These are phyloP conservation scores for Salvia sclarea DNA, from an alignment of 305 asterid species.

Conservation along the genomic window DNA sequence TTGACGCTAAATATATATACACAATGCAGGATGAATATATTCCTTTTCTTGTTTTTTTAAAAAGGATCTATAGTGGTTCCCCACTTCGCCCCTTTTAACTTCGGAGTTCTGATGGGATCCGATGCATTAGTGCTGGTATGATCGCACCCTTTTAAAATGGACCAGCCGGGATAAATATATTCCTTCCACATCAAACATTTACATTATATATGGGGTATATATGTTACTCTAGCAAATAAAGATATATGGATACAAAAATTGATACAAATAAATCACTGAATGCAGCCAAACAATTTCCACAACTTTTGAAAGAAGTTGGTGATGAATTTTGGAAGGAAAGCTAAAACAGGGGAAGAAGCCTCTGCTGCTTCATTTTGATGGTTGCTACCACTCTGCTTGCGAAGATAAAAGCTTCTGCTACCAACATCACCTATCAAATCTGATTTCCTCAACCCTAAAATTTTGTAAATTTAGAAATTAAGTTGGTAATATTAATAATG, in stretches of 20 bases:
- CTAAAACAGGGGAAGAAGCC: neutral
- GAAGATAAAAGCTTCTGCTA: slow-evolving; percentile 59
- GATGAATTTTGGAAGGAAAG: slow-evolving; percentile 26
- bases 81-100: too few relatives aligned
- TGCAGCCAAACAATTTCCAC: slow-evolving; percentile 48
- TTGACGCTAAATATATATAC: too few relatives aligned
- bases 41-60: too few relatives aligned
- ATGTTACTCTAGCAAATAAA: neutral
- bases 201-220: neutral
- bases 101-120: slow-evolving; percentile 62
- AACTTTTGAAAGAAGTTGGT: slow-evolving; percentile 36
- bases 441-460: slow-evolving; percentile 56
- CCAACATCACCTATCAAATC: slow-evolving; percentile 61
- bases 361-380: neutral
- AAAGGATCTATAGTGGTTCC: too few relatives aligned
- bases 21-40: too few relatives aligned
- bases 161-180: too few relatives aligned
- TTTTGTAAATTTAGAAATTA: neutral
- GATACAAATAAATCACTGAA: neutral
- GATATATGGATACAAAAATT: neutral
- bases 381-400: slow-evolving; percentile 28
- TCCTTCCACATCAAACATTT: too few relatives aligned
- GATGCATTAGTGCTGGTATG: slow-evolving; percentile 53
- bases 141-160: too few relatives aligned
- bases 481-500: neutral